Base-by-base conservation (phyloP, 441 rosid genomes). In the Jatropha multifida region DNA sequence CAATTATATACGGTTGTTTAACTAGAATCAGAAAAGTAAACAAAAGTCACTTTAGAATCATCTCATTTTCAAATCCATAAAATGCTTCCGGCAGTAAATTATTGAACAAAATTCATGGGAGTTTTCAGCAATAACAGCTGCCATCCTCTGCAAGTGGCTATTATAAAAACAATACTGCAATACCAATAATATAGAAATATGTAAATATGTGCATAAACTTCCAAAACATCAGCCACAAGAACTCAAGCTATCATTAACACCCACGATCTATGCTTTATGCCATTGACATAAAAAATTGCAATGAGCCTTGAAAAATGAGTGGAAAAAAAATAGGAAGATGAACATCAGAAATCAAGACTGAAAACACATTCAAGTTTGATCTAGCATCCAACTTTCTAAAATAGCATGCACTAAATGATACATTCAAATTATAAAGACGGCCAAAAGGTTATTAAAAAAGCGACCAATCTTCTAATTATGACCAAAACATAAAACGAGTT, bases 401-500 rank as follows among this genome's bases (percentile, higher is more conserved):
- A 10, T 65, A 42, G 26, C 69, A 65, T 41, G 27, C 49, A 41
- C 10, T 15, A 41, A 66, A 67, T 46, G 55, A 11, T n/a, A 54
- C 18, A 26, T 48, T 41, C 52, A 44, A 14, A 71, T 42, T 41
- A 41, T 13, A n/a, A 60, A 13, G 20, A 60, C 41, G 14, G n/a
- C 64, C 10, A 65, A 67, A 55, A 7, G 1, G 32, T 44, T 6
- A 44, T 6, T 17, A 7, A 56, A 62, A 61, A 4, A 17, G 74
- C 55, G 23, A 32, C 52, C 61, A 46, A 48, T 46, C 18, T 49
- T 68, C 48, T 20, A 3, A 38, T 27, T 56, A 52, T 62, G 38
- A 71, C 10, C 32, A 32, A 61, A 49, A 63, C 13, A 71, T 44
- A 76, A 61, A 56, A 52, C 17, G 51, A 55, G n/a, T 41, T 12